Conservation (phyloP, 2,329 filamentous ascomycete species). For the Scytalidium sp. region DNA sequence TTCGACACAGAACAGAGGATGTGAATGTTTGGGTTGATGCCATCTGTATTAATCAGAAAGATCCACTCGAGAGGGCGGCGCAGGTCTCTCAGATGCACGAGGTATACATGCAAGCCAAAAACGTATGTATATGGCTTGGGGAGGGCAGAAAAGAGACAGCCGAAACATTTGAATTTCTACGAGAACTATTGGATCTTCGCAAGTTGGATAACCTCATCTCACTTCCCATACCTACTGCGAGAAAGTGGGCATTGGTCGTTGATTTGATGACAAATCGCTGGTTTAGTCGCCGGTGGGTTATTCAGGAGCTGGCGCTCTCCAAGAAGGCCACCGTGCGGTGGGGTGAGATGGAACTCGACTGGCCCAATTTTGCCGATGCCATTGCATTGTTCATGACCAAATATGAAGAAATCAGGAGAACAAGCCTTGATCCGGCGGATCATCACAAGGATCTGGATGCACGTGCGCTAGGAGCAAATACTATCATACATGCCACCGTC, state of each 20-base stretch:
- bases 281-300: conserved; percentile 37
- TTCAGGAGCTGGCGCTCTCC: conserved; percentile 38
- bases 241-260: conserved; percentile 6
- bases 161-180: conserved; percentile 9
- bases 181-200: conserved; percentile 9
- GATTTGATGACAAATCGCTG: conserved; percentile 24
- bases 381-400: conserved; percentile 17
- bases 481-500: conserved; percentile 10
- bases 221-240: neutral
- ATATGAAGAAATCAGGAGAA: conserved; percentile 10
- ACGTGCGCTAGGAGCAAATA: conserved; percentile 14
- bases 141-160: neutral
- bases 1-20: conserved; percentile 1
- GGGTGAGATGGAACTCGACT: conserved; percentile 29
- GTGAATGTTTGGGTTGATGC: conserved; percentile 12
- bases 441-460: conserved; percentile 7
- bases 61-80: conserved; percentile 5
- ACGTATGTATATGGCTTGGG: conserved; percentile 11
- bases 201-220: conserved; percentile 1
- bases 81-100: conserved; percentile 15
- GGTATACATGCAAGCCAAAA: conserved; percentile 10
- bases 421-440: neutral
- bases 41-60: conserved; percentile 15
- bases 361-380: conserved; percentile 30
- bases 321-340: conserved; percentile 30